phyloP scores from a whole-genome alignment of 2,329 filamentous ascomycete genomes.

The Beauveria pseudobassiana region DNA sequence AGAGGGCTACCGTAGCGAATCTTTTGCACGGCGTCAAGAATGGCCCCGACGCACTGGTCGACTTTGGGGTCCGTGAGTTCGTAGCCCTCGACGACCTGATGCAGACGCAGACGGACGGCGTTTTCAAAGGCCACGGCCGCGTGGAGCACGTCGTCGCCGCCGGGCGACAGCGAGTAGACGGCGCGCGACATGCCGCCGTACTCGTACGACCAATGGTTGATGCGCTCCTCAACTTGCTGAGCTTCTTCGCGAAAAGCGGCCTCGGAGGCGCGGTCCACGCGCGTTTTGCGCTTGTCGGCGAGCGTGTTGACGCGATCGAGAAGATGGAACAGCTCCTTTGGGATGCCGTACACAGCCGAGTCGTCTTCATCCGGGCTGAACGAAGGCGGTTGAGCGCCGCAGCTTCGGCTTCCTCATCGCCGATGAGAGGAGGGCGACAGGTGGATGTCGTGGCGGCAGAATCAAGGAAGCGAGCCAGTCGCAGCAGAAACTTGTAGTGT shows the following conservation, averaged over 20 bases:
- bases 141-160: constrained; percentile 23
- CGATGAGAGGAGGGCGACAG: constrained; percentile 27
- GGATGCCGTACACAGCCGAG: constrained; percentile 28
- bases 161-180: constrained; percentile 16
- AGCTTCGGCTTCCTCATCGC: constrained; percentile 23
- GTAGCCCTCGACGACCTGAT: constrained; percentile 36
- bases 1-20: constrained; percentile 34
- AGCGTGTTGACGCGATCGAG: constrained; percentile 26
- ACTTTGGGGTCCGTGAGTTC: constrained; percentile 27
- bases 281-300: constrained; percentile 24
- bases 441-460: constrained; percentile 27
- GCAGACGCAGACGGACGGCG: constrained; percentile 32
- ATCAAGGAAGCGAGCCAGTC: constrained; percentile 25
- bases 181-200: constrained; percentile 21
- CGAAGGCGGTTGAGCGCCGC: constrained; percentile 21
- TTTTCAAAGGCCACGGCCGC: constrained; percentile 33
- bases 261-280: constrained; percentile 24
- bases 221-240: constrained; percentile 24
- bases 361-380: constrained; percentile 24
- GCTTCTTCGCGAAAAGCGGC: constrained; percentile 23
- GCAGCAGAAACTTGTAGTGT: constrained; percentile 31
- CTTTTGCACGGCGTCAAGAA: constrained; percentile 28
- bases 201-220: constrained; percentile 30
- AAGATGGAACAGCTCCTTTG: constrained; percentile 27
- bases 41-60: constrained; percentile 24